These are phyloP conservation scores for Serendipita sp. DNA, from an alignment of 768 basidiomycete species.

Conservation along the genomic window DNA sequence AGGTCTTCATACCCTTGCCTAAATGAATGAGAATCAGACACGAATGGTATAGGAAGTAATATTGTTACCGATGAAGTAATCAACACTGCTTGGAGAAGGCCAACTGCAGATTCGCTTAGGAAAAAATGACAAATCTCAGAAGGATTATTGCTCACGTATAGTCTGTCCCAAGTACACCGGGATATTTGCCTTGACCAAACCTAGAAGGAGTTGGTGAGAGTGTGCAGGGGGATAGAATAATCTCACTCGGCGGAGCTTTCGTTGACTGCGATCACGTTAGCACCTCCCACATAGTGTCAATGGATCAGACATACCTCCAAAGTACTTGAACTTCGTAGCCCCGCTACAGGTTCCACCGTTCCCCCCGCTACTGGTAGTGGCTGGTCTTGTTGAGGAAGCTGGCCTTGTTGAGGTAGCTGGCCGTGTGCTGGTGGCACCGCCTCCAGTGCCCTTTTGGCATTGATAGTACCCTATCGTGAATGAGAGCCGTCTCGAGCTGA, in stretches of 20 bases:
- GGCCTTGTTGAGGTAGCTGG: constrained; percentile 18
- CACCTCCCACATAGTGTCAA: not conserved
- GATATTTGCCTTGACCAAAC: constrained; percentile 34
- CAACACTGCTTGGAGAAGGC: constrained; percentile 21
- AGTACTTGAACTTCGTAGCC: constrained; percentile 41
- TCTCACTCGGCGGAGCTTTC: constrained; percentile 38
- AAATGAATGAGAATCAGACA: constrained; percentile 12
- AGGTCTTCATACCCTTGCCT: constrained; percentile 40
- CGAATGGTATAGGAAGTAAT: constrained; percentile 27
- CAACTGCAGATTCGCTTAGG: constrained; percentile 30
- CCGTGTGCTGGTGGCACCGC: constrained; percentile 16
- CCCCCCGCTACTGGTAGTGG: constrained; percentile 6
- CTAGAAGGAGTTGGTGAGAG: too few species aligned
- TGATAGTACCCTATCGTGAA: not conserved
- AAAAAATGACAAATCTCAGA: not conserved
- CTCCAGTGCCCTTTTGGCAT: constrained; percentile 18
- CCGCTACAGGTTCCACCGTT: not conserved
- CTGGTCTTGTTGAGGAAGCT: constrained; percentile 18
- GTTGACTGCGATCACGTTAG: constrained; percentile 25
- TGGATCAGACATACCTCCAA: constrained; percentile 25
- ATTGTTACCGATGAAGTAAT: not conserved
- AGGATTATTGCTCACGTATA: too few species aligned
- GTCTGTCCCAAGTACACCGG: constrained; percentile 17
- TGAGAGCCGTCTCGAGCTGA: not conserved
- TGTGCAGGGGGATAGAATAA: too few species aligned